A percentile compares a stretch with the other conserved stretches of the same genome.
These are phyloP conservation scores for Tetrahymena thermophila DNA, from an alignment of 73 alveolate species.

Conservation along the genomic window DNA sequence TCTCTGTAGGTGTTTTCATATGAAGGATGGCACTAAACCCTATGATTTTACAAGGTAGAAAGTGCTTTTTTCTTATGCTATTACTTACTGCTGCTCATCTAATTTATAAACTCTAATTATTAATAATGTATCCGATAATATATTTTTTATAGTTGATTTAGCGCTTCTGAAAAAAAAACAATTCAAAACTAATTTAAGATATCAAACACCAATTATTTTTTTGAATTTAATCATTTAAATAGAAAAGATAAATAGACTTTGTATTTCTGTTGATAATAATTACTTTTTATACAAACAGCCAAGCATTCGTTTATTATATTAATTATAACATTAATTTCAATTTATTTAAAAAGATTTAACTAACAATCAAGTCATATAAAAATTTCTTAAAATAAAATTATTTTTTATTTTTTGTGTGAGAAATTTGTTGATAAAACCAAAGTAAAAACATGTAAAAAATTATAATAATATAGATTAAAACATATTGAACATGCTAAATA, in stretches of 20 bases:
- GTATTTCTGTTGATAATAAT: not conserved
- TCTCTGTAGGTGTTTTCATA: not conserved
- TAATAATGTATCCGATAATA: too few relatives aligned
- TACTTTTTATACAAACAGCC: too few relatives aligned
- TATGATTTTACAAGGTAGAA: not conserved
- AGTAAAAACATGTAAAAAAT: too few relatives aligned
- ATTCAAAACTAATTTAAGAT: not conserved
- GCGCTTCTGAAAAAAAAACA: not conserved
- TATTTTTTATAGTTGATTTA: not conserved
- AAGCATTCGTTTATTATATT: too few relatives aligned
- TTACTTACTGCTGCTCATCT: not conserved
- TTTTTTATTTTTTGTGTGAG: too few relatives aligned
- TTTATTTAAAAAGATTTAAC: too few relatives aligned
- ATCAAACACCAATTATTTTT: not conserved
- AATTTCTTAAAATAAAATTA: too few relatives aligned
- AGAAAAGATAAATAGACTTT: not conserved
- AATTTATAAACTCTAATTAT: not conserved
- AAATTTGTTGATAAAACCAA: too few relatives aligned
- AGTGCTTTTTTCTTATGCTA: not conserved
- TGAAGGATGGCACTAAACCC: not conserved
- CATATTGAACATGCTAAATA: too few relatives aligned
- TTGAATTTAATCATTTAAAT: not conserved
- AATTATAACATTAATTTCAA: too few relatives aligned
- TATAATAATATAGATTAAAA: too few relatives aligned
- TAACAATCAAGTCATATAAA: too few relatives aligned